These are phyloP conservation scores for Neurospora pannonica DNA, from an alignment of 495 filamentous ascomycete species.

Conservation along the genomic window DNA sequence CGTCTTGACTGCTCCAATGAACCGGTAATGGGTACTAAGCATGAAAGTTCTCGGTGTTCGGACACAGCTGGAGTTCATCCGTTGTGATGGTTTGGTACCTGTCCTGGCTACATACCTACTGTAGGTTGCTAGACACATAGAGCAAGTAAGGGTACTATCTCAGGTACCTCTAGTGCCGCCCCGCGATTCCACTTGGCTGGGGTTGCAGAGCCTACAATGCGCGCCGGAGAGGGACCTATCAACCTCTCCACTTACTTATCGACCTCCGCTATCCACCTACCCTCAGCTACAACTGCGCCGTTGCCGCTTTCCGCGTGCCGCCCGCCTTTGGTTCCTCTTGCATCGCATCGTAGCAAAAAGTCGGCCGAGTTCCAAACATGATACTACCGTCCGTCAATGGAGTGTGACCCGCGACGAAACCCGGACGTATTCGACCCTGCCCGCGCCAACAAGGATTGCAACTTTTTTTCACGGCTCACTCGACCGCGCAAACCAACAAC, in stretches of 20 bases:
- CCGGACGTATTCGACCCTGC: background rate
- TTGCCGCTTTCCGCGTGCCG: background rate
- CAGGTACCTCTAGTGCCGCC: background rate
- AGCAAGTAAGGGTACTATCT: background rate
- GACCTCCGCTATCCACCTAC: background rate
- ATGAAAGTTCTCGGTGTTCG: background rate
- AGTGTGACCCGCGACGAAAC: background rate
- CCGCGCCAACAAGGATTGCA: background rate
- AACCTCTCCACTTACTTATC: background rate
- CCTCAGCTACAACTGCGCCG: background rate
- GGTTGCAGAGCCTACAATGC: background rate
- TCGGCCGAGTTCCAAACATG: background rate
- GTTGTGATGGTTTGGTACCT: background rate
- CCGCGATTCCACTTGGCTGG: background rate
- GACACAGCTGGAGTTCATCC: background rate
- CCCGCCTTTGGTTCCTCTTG: background rate
- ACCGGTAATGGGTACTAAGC: background rate
- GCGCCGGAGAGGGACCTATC: background rate
- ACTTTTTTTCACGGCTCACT: background rate
- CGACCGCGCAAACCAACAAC: background rate
- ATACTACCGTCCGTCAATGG: background rate
- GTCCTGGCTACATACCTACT: background rate
- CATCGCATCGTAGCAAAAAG: background rate
- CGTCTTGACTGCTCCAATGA: background rate
- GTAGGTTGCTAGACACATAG: background rate